Evolutionary conservation across 148 eudicot genomes (phyloP).

Genomic region (Talinum fruticosum): DNA sequence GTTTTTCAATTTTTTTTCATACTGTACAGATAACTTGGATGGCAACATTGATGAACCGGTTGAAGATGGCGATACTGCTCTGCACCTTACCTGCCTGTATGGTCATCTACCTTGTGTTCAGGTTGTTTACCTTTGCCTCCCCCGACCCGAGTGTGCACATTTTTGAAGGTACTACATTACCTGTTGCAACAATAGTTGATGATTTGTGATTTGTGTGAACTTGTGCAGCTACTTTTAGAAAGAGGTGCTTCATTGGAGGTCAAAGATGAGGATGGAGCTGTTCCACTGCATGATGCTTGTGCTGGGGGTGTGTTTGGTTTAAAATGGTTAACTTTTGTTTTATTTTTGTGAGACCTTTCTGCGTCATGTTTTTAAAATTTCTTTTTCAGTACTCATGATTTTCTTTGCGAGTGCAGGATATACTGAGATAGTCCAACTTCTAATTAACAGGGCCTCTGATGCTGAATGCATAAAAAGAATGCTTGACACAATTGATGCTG

Average conservation of each 20-base stretch:
- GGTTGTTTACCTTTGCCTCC: constrained; percentile 38
- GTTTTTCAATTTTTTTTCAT: constrained; percentile 19
- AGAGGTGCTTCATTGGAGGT: constrained; percentile 78
- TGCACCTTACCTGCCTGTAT: constrained; percentile 84
- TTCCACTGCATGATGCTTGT: constrained; percentile 96
- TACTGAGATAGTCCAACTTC: constrained; percentile 61
- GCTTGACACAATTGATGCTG: constrained; percentile 83
- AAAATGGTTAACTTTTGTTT: constrained; percentile 6
- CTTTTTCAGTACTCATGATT: background rate
- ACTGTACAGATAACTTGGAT: constrained; percentile 55
- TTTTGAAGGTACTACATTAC: no score
- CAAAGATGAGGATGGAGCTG: constrained; percentile 91
- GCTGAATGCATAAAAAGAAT: constrained; percentile 56
- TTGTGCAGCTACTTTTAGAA: constrained; percentile 65
- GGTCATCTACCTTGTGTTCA: constrained; percentile 81
- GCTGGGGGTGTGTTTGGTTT: constrained; percentile 63
- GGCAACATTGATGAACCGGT: constrained; percentile 73
- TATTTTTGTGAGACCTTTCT: background rate
- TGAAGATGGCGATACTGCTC: constrained; percentile 93
- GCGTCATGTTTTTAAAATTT: background rate
- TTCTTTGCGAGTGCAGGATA: constrained; percentile 45
- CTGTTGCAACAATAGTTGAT: background rate
- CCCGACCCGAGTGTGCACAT: background rate
- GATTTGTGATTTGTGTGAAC: constrained; percentile 3
- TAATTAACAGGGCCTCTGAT: constrained; percentile 43